Percentiles rank a stretch among this genome's conserved stretches.
Conservation (phyloP, 2,329 filamentous ascomycete genomes). For the Monosporascus sp. region DNA sequence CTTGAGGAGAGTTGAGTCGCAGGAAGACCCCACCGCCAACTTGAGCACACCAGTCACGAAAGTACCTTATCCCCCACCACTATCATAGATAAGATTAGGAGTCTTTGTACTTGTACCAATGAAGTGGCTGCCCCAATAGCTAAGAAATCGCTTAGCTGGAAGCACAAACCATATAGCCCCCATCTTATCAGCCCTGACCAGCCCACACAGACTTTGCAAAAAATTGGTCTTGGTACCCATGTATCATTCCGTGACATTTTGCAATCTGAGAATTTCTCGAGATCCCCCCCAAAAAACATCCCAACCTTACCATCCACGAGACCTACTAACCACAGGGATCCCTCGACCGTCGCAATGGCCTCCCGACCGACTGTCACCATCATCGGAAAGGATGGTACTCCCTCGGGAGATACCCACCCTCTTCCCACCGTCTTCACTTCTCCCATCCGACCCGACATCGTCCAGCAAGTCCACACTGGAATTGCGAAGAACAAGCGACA, state of each 20-base stretch:
- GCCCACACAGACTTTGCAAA: background rate
- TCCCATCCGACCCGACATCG: constrained; percentile 98
- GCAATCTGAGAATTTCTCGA: background rate
- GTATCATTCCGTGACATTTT: background rate
- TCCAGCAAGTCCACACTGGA: constrained; percentile 97
- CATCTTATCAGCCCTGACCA: background rate
- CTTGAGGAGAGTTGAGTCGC: too few species aligned
- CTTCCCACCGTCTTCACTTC: constrained; percentile 95
- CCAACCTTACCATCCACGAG: background rate
- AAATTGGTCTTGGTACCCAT: background rate
- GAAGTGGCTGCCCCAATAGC: background rate
- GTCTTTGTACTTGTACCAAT: too few species aligned
- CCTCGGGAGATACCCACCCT: constrained; percentile 82
- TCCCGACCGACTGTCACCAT: constrained; percentile 97
- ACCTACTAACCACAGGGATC: constrained; percentile 3
- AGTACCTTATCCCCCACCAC: too few species aligned
- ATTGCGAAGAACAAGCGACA: constrained; percentile 99
- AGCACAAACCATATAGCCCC: background rate
- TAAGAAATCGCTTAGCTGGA: background rate
- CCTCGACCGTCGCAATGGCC: constrained; percentile 62
- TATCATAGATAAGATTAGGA: too few species aligned
- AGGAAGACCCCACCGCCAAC: too few species aligned
- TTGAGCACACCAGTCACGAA: too few species aligned
- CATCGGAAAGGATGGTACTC: constrained; percentile 91
- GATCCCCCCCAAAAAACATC: background rate